phyloP scores from a whole-genome alignment of 371 early-diverging fungal genomes.

The Apophysomyces trapeziformis region DNA sequence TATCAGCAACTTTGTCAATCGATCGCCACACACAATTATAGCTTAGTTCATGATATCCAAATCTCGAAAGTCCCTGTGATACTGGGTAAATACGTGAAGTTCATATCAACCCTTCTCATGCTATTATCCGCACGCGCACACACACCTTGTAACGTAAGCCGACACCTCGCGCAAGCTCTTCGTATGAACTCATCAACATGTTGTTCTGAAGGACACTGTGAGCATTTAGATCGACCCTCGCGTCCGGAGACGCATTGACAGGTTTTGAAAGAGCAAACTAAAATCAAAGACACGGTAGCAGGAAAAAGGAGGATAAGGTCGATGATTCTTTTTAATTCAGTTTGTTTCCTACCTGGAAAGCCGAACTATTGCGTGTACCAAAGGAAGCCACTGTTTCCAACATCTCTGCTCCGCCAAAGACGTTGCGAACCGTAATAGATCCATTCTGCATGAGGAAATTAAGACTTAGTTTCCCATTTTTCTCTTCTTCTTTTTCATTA shows the following conservation, averaged over 20 bases:
- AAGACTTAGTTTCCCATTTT: conserved; percentile 57
- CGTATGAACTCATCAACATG: conserved; percentile 42
- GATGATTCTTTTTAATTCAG: not conserved
- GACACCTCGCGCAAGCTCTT: conserved; percentile 46
- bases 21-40: conserved; percentile 83
- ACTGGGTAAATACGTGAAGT: not conserved
- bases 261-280: conserved; percentile 50
- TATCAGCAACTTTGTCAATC: conserved; percentile 68
- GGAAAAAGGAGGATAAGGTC: not conserved
- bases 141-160: conserved; percentile 46
- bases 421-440: conserved; percentile 72
- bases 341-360: conserved; percentile 61
- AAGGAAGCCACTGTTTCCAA: conserved; percentile 72
- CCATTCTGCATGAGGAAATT: conserved; percentile 45
- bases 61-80: conserved; percentile 44
- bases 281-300: not conserved
- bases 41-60: conserved; percentile 74
- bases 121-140: not conserved
- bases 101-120: not conserved
- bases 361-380: conserved; percentile 73
- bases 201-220: conserved; percentile 54
- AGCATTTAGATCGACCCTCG: conserved; percentile 48
- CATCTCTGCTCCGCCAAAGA: conserved; percentile 85
- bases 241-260: conserved; percentile 51
- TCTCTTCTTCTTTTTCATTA: conserved; percentile 60